These are phyloP conservation scores for Scheffersomyces coipomensis DNA, from an alignment of 805 yeast species.

Conservation along the genomic window DNA sequence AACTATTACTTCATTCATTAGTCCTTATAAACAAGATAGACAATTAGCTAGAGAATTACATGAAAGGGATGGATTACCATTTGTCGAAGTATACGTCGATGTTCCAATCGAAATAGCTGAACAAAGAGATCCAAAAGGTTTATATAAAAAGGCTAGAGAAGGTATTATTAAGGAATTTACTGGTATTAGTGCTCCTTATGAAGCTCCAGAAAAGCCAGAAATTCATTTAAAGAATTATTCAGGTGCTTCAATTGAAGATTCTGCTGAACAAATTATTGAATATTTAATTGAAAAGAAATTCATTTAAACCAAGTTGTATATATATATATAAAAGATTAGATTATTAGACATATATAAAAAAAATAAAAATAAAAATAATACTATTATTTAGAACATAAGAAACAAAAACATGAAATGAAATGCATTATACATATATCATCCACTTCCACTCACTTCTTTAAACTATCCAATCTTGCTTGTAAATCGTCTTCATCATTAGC, in stretches of 20 bases:
- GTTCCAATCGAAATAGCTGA: slow-evolving; percentile 95
- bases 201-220: slow-evolving; percentile 85
- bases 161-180: slow-evolving; percentile 93
- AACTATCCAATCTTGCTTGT: slow-evolving; percentile 83
- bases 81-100: slow-evolving; percentile 87
- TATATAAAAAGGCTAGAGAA: slow-evolving; percentile 94
- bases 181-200: slow-evolving; percentile 94
- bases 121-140: slow-evolving; percentile 95
- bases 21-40: slow-evolving; percentile 87
- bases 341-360: background rate
- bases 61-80: slow-evolving; percentile 69
- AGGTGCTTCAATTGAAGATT: slow-evolving; percentile 70
- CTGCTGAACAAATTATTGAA: slow-evolving; percentile 68
- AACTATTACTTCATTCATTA: slow-evolving; percentile 87
- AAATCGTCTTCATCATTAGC: slow-evolving; percentile 68
- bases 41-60: slow-evolving; percentile 84
- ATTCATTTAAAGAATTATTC: slow-evolving; percentile 72
- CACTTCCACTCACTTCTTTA: slow-evolving; percentile 49
- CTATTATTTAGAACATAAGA: background rate
- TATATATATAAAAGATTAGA: too few species aligned
- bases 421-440: background rate
- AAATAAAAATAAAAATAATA: background rate
- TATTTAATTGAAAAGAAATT: slow-evolving; percentile 57
- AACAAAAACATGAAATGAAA: too few species aligned
- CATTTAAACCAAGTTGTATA: slow-evolving; percentile 13